Conservation (phyloP, 768 basidiomycete genomes). For the Myochromella boudieri region DNA sequence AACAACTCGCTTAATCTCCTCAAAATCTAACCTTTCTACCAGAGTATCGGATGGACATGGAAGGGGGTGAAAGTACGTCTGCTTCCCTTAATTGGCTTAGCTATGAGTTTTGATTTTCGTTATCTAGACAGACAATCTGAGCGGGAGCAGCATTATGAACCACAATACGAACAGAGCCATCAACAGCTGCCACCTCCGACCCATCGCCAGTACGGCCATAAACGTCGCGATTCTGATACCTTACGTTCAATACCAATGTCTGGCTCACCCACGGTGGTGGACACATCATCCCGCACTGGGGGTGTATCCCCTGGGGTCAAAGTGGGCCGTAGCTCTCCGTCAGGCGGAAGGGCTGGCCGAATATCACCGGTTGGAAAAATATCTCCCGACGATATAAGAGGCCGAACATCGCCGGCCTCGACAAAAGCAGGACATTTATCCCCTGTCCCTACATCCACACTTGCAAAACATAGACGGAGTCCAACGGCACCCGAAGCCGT, state of each 20-base stretch:
- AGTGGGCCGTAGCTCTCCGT: slow-evolving; percentile 16
- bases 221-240: slow-evolving; percentile 76
- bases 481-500: slow-evolving; percentile 62
- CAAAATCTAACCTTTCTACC: no score
- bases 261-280: slow-evolving; percentile 58
- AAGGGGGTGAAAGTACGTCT: slow-evolving; percentile 42
- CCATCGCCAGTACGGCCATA: slow-evolving; percentile 47
- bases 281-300: slow-evolving; percentile 21
- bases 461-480: slow-evolving; percentile 58
- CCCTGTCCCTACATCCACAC: slow-evolving; percentile 22
- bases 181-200: slow-evolving; percentile 39
- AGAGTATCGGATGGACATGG: slow-evolving; percentile 38
- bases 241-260: slow-evolving; percentile 49
- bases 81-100: slow-evolving; percentile 11
- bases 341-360: slow-evolving; percentile 15
- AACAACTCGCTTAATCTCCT: not conserved
- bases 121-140: slow-evolving; percentile 15
- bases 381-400: slow-evolving; percentile 18
- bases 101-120: slow-evolving; percentile 12
- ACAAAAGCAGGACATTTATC: slow-evolving; percentile 25
- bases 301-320: slow-evolving; percentile 13
- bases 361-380: slow-evolving; percentile 19
- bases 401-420: slow-evolving; percentile 22
- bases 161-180: slow-evolving; percentile 17
- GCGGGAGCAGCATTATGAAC: slow-evolving; percentile 17